Evolutionary conservation across 2,329 filamentous ascomycete species (phyloP), one percentile per base, ranked within the genome.

Genomic region (Venturia pyrina): DNA sequence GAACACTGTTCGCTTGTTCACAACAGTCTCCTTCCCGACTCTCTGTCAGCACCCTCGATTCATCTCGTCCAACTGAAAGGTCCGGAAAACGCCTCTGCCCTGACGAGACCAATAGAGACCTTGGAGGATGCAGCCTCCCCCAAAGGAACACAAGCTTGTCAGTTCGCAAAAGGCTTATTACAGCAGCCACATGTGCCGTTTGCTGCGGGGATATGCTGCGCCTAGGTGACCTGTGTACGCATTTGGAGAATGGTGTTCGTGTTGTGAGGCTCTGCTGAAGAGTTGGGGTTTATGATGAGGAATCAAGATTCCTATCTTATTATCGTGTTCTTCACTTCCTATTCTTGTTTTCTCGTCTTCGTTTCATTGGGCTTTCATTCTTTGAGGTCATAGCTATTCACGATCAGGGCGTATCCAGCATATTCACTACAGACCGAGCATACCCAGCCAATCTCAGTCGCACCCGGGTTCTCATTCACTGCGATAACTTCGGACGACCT

Each of bases 211-310:
- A 37, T 37, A 1, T 37, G 28, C 53, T 59, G 53, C 32, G 53
- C 53, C 53, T 37, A 15, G 32, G 15, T 28, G 32, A 59, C 53
- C 28, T 59, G n/a, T n/a, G 6, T 59, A 19, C 53, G 32, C 28
- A 59, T 59, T n/a, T 59, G 28, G 53, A 59, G 15, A 59, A 59
- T 59, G 53, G 53, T 59, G 53, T 57, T 57, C 24, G 7, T 59
- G 15, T 28, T 59, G 17, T 37, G 28, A 59, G 15, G 32, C 19
- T 19, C 53, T 59, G 53, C 21, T 53, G 8, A 50, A 8, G 1
- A 24, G n/a, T 50, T 28, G 48, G 28, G 32, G 19, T 59, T 59
- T 15, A 8, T 59, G 53, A 40, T 37, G 28, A 59, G 28, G 32
- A 37, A 59, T 59, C 53, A 59, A n/a, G 32, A 37, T 59, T 32